Conservation (phyloP, 345 rosid genomes). For the Corymbia maculata region DNA sequence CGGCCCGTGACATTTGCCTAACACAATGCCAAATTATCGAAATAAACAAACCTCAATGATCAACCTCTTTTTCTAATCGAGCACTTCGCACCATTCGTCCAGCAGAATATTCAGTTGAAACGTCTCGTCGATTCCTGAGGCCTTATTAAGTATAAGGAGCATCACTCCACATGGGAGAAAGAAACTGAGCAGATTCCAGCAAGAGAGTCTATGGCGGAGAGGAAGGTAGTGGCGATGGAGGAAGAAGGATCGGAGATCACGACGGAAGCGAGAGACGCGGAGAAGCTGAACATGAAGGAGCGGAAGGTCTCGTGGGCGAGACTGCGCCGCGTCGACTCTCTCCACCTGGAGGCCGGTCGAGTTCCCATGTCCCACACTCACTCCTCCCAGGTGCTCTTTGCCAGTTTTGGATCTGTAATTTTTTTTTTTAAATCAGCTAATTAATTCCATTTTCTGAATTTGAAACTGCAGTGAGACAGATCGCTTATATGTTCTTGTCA, state of each 20-base stretch:
- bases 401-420: neutral
- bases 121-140: neutral
- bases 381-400: neutral
- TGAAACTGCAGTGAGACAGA: neutral
- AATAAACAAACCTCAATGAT: neutral
- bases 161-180: neutral
- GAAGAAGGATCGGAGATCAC: neutral
- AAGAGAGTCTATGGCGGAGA: neutral
- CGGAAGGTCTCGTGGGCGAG: constrained; percentile 62
- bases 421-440: neutral
- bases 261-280: constrained; percentile 14
- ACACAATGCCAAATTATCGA: neutral
- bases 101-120: neutral
- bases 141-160: neutral
- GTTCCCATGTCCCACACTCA: constrained; percentile 13
- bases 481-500: neutral
- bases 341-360: constrained; percentile 60
- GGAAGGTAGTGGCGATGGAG: neutral
- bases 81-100: neutral
- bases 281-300: constrained; percentile 14
- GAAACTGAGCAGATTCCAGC: neutral
- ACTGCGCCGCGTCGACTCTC: constrained; percentile 56
- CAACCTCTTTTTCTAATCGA: neutral
- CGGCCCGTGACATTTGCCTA: too few relatives aligned
- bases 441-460: neutral